Evolutionary conservation across 192 early-diverging fungal species (phyloP).

Genomic region (Chytriomyces confervae): DNA sequence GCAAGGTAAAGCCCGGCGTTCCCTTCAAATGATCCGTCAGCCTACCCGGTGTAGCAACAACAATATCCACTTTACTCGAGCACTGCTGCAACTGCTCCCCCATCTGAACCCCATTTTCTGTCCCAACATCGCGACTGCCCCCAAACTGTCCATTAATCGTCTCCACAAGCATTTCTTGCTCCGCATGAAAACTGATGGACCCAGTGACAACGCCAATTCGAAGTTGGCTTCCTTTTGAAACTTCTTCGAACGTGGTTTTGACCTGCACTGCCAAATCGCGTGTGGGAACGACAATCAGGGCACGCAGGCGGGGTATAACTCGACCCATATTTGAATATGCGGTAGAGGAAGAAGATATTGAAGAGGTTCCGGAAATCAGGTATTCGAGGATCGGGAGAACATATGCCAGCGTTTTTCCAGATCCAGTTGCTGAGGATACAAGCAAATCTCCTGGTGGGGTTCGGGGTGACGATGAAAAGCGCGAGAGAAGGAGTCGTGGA

Average conservation of each 20-base stretch:
- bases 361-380: conserved; percentile 38
- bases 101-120: neutral
- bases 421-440: conserved; percentile 94
- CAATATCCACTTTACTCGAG: conserved; percentile 78
- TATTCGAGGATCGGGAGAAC: conserved; percentile 91
- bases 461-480: conserved; percentile 65
- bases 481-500: conserved; percentile 75
- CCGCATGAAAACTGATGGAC: conserved; percentile 76
- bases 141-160: neutral
- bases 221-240: conserved; percentile 77
- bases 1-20: conserved; percentile 86
- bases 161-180: conserved; percentile 56
- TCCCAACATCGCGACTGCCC: conserved; percentile 19
- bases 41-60: conserved; percentile 95
- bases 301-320: conserved; percentile 80
- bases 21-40: conserved; percentile 87
- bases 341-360: conserved; percentile 29
- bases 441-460: conserved; percentile 86
- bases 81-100: conserved; percentile 21
- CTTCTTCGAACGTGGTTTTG: conserved; percentile 79
- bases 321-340: conserved; percentile 43
- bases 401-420: conserved; percentile 96
- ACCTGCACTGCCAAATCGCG: conserved; percentile 92
- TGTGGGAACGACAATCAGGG: conserved; percentile 90
- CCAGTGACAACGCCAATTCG: conserved; percentile 78